A percentile compares a stretch with the other conserved stretches of the same genome.
Evolutionary conservation across 2,329 filamentous ascomycete genomes (phyloP).

Genomic region (Fusarium virguliforme): DNA sequence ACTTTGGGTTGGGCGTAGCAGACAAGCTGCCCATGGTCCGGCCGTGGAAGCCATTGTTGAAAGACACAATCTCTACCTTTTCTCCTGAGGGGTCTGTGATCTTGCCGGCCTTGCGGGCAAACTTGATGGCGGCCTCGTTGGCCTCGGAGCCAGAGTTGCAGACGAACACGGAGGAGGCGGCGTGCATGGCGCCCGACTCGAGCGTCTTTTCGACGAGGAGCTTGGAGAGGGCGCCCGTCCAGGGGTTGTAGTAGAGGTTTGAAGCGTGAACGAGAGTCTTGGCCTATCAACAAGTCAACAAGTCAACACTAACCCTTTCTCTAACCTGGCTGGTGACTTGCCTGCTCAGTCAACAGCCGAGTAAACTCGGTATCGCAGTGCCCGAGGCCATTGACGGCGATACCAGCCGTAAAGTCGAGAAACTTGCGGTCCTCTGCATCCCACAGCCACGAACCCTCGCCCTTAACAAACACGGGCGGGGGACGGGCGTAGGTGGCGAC

Average conservation of each 20-base stretch:
- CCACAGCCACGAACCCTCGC: constrained; percentile 89
- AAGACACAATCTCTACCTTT: constrained; percentile 91
- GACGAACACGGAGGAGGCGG: constrained; percentile 86
- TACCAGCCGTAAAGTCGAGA: constrained; percentile 95
- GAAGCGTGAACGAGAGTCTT: constrained; percentile 90
- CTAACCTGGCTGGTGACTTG: constrained; percentile 50
- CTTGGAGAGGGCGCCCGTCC: constrained; percentile 92
- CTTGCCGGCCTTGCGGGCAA: constrained; percentile 92
- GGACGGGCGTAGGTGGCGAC: constrained; percentile 95
- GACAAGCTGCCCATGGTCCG: constrained; percentile 95
- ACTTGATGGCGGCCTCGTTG: constrained; percentile 98
- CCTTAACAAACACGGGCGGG: constrained; percentile 89
- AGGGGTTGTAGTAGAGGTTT: constrained; percentile 97
- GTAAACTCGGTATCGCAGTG: constrained; percentile 88
- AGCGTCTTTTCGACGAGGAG: constrained; percentile 86
- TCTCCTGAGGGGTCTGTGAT: constrained; percentile 77
- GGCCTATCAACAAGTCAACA: constrained; percentile 59
- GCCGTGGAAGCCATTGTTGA: constrained; percentile 94
- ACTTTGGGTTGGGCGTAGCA: constrained; percentile 98
- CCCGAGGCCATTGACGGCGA: constrained; percentile 93
- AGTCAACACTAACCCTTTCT: neutral
- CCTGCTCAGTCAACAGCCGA: constrained; percentile 84
- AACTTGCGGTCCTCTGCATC: constrained; percentile 92
- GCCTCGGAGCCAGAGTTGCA: constrained; percentile 98
- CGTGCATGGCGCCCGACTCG: constrained; percentile 85